Conservation (phyloP, 2,329 filamentous ascomycete genomes). For the Sporothrix brunneoviolacea region DNA sequence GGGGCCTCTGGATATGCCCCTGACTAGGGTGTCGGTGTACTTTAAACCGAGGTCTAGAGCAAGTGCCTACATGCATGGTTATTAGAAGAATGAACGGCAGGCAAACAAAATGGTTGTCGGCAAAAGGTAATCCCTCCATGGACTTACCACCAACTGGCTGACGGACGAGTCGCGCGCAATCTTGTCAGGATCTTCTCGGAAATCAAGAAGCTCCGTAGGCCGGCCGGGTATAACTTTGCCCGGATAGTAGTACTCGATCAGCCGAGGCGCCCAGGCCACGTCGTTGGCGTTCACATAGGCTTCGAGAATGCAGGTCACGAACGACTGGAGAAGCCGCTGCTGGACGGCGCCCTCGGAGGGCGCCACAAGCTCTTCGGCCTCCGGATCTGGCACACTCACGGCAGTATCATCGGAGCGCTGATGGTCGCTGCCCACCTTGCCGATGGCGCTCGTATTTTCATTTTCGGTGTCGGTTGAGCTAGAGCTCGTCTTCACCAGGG, state of each 20-base stretch:
- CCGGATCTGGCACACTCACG: conserved; percentile 55
- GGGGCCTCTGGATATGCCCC: conserved; percentile 35
- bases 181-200: conserved; percentile 52
- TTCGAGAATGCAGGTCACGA: conserved; percentile 71
- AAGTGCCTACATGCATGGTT: conserved; percentile 51
- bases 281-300: conserved; percentile 59
- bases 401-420: conserved; percentile 40
- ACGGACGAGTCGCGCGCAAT: conserved; percentile 58
- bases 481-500: neutral
- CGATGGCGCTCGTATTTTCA: conserved; percentile 22
- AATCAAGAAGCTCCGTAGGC: conserved; percentile 56
- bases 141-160: conserved; percentile 60
- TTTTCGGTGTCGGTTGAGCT: no score
- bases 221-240: conserved; percentile 55
- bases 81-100: neutral
- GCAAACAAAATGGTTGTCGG: no score
- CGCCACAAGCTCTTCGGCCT: conserved; percentile 47
- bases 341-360: conserved; percentile 56
- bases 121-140: no score
- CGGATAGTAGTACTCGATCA: conserved; percentile 64
- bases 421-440: conserved; percentile 36
- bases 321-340: conserved; percentile 61
- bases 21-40: conserved; percentile 39
- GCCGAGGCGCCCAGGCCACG: conserved; percentile 55
- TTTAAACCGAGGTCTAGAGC: conserved; percentile 55